Evolutionary conservation across 75 land plant species (phyloP).

Genomic region (Pinus albicaulis): DNA sequence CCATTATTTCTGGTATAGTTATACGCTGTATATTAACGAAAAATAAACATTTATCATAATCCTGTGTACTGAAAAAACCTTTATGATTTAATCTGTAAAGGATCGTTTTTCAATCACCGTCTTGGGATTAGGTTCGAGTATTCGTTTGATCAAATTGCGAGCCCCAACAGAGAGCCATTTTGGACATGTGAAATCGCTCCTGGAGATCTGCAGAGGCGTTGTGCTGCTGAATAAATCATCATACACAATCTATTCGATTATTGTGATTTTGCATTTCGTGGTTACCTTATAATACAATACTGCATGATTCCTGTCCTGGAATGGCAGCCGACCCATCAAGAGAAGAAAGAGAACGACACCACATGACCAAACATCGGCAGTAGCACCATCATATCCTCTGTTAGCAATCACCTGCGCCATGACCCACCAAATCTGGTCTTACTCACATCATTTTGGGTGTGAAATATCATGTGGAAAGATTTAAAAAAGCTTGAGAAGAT

Average conservation of each 20-base stretch:
- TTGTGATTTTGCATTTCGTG: not conserved
- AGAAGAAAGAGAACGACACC: conserved; percentile 66
- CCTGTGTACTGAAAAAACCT: not conserved
- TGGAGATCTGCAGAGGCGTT: conserved; percentile 48
- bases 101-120: conserved; percentile 11
- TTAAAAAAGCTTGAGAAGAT: too few species aligned
- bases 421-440: too few species aligned
- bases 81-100: not conserved
- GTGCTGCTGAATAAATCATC: too few species aligned
- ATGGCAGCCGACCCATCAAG: conserved; percentile 67
- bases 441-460: too few species aligned
- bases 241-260: not conserved
- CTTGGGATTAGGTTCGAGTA: conserved; percentile 74
- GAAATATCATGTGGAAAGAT: too few species aligned
- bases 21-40: conserved; percentile 30
- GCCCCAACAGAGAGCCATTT: conserved; percentile 80
- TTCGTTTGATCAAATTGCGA: conserved; percentile 52
- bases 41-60: not conserved
- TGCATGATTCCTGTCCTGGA: conserved; percentile 65
- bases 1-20: conserved; percentile 53
- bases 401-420: conserved; percentile 32
- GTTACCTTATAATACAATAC: conserved; percentile 75
- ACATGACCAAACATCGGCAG: conserved; percentile 65
- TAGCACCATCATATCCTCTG: conserved; percentile 5
- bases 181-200: conserved; percentile 65